These are phyloP conservation scores for Populus nigra DNA, from an alignment of 345 rosid genomes.

Conservation along the genomic window DNA sequence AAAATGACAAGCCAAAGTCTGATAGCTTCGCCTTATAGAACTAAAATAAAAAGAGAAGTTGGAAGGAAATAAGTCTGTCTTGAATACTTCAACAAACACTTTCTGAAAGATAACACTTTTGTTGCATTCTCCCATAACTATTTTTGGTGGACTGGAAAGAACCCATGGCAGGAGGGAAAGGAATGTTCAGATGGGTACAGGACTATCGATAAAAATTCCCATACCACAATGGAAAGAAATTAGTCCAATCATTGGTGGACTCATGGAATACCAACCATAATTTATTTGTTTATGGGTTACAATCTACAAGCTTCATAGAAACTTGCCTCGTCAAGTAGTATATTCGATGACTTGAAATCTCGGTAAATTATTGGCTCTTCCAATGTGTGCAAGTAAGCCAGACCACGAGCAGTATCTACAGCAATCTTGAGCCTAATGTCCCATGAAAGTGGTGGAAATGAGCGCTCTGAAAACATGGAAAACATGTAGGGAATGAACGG, in stretches of 20 bases:
- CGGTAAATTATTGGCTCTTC: background rate
- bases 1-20: background rate
- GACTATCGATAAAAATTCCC: no score
- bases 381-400: slow-evolving; percentile 1
- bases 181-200: background rate
- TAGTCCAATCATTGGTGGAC: background rate
- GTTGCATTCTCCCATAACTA: background rate
- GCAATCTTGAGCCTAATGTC: background rate
- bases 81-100: background rate
- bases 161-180: background rate
- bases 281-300: background rate
- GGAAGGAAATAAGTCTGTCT: background rate
- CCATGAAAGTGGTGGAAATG: background rate
- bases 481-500: background rate
- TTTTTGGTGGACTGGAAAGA: background rate
- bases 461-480: background rate
- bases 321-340: background rate
- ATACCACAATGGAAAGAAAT: no score
- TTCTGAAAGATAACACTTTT: background rate
- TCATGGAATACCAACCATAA: background rate
- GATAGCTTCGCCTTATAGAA: background rate
- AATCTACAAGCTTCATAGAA: no score
- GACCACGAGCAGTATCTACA: background rate
- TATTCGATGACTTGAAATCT: background rate
- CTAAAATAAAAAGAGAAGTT: background rate